Evolutionary conservation across 2,329 filamentous ascomycete species (phyloP), one percentile per base, ranked within the genome.

Genomic region (Zymoseptoria pseudotritici): DNA sequence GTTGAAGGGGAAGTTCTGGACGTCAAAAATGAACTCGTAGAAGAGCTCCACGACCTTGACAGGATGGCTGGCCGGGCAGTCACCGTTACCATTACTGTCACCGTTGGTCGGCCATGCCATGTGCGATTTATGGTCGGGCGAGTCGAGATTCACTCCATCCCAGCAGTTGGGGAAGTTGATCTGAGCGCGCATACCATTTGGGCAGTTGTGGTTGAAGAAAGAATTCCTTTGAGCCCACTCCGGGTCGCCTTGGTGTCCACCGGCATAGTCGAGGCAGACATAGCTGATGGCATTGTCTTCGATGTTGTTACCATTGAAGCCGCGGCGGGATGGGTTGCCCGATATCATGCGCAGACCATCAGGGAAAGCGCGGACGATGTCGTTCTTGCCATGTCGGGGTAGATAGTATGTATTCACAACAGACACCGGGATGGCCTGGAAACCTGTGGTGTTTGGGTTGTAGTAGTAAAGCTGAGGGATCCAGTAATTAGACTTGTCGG

Each of bases 401-500:
- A 46, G 36, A 4, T 46, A 46, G 13, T 46, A 46, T 83, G 64
- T 86, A 83, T 66, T 81, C 76, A 67, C 84, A 80, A 64, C 88
- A 73, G 67, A 46, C 13, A 46, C 36, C 6, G 36, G 36, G 7
- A 46, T 46, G 36, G 36, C 36, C 36, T 46, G 36, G 36, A 46
- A 46, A n/a, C 36, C 36, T n/a, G 36, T 46, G 36, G 36, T 46
- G 13, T 46, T 46, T 46, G 36, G 36, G 36, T 46, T 46, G 36
- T 46, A 46, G 7, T 87, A 91, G 75, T 86, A 91, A 2, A 92
- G 76, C 26, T 79, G 78, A 1, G 89, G 88, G 58, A 86, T 85
- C 89, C 89, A 92, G 79, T 93, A 92, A 74, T 87, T 87, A 67
- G 83, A 88, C 72, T 84, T 80, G 75, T 91, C 88, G 58, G 83